Base-by-base conservation (phyloP, 2,329 filamentous ascomycete species). In the Aspergillus sp. region DNA sequence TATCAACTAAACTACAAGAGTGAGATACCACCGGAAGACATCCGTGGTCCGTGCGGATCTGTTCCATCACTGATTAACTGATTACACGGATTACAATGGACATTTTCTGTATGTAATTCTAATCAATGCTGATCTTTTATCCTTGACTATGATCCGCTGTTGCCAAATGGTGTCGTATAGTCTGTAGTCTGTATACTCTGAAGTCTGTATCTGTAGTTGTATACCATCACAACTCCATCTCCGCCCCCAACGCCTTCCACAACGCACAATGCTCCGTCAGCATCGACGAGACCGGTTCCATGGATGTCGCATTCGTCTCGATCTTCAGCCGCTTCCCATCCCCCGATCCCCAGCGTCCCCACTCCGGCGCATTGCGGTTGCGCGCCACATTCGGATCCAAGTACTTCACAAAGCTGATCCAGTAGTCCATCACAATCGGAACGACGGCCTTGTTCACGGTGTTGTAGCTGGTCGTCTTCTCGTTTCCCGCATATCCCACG, bases 331-430 rank as follows among this genome's bases (percentile, higher is more conserved):
- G 40, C 17, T 43, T 22, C 4, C 50, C 50, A 11, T 26, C 30
- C 0, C 45, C 54, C 1, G 10, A 3, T 2, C 49, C 43, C 55
- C 53, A 57, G 6, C 30, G 32, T 30, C n/a, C 47, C 55, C 44
- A 51, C 13, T 30, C 32, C 5, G 50, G 46, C 4, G 50, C 36
- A 3, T 30, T 7, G 9, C 11, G 13, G 10, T 30, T 22, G 16
- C 30, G 17, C 19, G 43, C 41, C 10, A 22, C n/a, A 33, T 55
- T 55, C 3, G 75, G 76, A 56, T 74, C 63, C 38, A 74, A 65
- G 8, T 62, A 63, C 10, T 68, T 60, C 19, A 78, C 69, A 54
- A 79, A 79, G n/a, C 70, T 74, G 10, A 76, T 70, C 65, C 68
- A 78, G 54, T 78, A 79, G 13, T 69, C 52, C 70, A 72, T 73